Conservation (phyloP, 169 alveolate species). For the Cryptosporidium tyzzeri region DNA sequence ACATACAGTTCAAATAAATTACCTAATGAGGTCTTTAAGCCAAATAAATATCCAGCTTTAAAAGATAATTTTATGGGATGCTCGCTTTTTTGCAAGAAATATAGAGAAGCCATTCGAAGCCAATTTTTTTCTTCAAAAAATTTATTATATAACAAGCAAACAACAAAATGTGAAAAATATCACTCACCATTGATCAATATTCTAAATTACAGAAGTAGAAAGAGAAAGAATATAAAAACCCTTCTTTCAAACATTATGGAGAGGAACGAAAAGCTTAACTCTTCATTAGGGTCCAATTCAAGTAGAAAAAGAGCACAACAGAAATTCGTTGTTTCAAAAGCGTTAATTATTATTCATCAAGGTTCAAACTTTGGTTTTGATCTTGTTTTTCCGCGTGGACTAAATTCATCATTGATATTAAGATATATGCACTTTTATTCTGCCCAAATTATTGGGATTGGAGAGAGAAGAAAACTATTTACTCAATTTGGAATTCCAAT, state of each 20-base stretch:
- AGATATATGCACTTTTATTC: conserved; percentile 23
- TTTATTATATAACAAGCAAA: not conserved
- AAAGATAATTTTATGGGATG: not conserved
- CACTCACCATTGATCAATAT: not conserved
- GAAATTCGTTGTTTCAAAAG: not conserved
- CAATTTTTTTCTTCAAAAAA: not conserved
- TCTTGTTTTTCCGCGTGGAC: conserved; percentile 62
- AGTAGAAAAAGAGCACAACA: not conserved
- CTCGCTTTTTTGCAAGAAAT: conserved; percentile 28
- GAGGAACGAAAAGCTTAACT: not conserved
- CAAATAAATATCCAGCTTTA: not conserved
- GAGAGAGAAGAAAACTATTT: conserved; percentile 27
- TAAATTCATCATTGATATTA: conserved; percentile 53
- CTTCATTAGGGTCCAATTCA: not conserved
- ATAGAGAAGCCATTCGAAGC: conserved; percentile 23
- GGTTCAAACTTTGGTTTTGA: conserved; percentile 53
- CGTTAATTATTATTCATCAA: conserved; percentile 53
- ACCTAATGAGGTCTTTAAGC: not conserved
- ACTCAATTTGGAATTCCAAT: conserved; percentile 40
- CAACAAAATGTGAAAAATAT: not conserved
- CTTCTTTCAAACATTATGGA: not conserved
- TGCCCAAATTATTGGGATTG: conserved; percentile 67
- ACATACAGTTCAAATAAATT: conserved; percentile 11
- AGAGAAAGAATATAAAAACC: conserved; percentile 12
- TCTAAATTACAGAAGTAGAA: conserved; percentile 16